Percentiles rank a stretch among this genome's conserved stretches.
phyloP scores from a whole-genome alignment of 75 land plant species.

The Picea sitchensis region DNA sequence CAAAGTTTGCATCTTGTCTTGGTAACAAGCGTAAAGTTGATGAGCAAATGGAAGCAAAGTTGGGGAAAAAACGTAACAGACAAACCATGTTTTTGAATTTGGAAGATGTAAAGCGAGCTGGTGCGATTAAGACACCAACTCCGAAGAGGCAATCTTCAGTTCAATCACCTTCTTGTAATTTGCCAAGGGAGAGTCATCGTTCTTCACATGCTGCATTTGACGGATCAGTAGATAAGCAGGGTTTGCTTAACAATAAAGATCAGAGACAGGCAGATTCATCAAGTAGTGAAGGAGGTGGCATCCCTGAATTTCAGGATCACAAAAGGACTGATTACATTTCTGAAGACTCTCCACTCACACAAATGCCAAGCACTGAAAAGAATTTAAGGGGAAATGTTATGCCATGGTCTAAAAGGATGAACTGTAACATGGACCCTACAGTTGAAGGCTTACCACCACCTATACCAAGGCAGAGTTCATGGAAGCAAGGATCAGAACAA shows the following conservation, averaged over 20 bases:
- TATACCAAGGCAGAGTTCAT: constrained; percentile 45
- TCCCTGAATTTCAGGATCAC: constrained; percentile 30
- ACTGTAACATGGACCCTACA: constrained; percentile 19
- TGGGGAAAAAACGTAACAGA: constrained; percentile 80
- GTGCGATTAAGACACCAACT: constrained; percentile 52
- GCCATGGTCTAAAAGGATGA: constrained; percentile 41
- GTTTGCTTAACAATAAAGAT: constrained; percentile 28
- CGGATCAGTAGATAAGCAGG: constrained; percentile 32
- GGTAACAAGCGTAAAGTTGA: constrained; percentile 55
- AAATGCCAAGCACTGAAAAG: constrained; percentile 10
- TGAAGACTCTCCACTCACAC: constrained; percentile 24
- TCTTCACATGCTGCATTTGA: constrained; percentile 26
- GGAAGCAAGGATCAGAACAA: constrained; percentile 50
- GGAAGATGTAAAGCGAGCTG: constrained; percentile 71
- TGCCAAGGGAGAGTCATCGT: constrained; percentile 27
- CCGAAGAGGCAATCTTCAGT: constrained; percentile 50
- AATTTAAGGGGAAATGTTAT: constrained; percentile 8
- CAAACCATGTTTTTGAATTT: constrained; percentile 79
- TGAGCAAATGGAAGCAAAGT: constrained; percentile 71
- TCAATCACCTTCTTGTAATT: constrained; percentile 27
- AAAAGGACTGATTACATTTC: constrained; percentile 39
- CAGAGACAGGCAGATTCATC: constrained; percentile 28
- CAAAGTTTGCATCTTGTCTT: constrained; percentile 45
- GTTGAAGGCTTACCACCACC: constrained; percentile 23
- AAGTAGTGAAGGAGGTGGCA: constrained; percentile 24